These are phyloP conservation scores for Pedinophyceae sp. DNA, from an alignment of 139 green algal genomes.

Conservation along the genomic window DNA sequence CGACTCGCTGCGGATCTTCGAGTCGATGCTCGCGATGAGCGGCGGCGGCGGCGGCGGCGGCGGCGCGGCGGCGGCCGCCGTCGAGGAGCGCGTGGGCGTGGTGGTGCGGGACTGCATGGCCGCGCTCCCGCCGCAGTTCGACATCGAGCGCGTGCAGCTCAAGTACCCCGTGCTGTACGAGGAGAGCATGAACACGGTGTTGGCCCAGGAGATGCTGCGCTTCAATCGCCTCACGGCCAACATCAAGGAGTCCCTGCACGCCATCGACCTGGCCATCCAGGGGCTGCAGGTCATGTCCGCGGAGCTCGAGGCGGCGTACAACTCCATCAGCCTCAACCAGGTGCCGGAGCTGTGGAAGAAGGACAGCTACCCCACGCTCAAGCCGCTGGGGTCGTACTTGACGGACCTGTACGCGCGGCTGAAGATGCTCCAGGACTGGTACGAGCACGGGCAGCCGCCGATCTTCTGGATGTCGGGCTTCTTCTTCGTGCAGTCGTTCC, in stretches of 20 bases:
- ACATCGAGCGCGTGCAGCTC: conserved; percentile 38
- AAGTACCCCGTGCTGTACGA: conserved; percentile 40
- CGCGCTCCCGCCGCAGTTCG: conserved; percentile 38
- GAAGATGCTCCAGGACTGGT: conserved; percentile 37
- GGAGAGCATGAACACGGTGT: conserved; percentile 49
- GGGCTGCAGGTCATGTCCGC: conserved; percentile 55
- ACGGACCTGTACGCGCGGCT: conserved; percentile 44
- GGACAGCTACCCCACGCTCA: conserved; percentile 47
- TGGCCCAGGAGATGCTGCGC: conserved; percentile 39
- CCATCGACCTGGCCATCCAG: conserved; percentile 30
- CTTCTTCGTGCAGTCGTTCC: conserved; percentile 69
- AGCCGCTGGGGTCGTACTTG: conserved; percentile 48
- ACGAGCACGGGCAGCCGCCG: conserved; percentile 28
- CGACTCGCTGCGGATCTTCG: conserved; percentile 42
- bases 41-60: conserved; percentile 18
- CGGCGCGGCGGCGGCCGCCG: not conserved
- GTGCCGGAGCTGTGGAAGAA: conserved; percentile 49
- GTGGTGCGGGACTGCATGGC: conserved; percentile 29
- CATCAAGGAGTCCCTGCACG: conserved; percentile 29
- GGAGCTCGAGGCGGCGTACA: conserved; percentile 52
- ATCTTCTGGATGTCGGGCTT: conserved; percentile 65
- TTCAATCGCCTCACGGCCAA: conserved; percentile 44
- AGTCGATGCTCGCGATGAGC: conserved; percentile 33
- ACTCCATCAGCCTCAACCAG: conserved; percentile 33
- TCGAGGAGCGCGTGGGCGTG: conserved; percentile 21